A percentile compares a stretch with the other conserved stretches of the same genome.
These are phyloP conservation scores for Polyporus arcularius DNA, from an alignment of 768 basidiomycete genomes.

Conservation along the genomic window DNA sequence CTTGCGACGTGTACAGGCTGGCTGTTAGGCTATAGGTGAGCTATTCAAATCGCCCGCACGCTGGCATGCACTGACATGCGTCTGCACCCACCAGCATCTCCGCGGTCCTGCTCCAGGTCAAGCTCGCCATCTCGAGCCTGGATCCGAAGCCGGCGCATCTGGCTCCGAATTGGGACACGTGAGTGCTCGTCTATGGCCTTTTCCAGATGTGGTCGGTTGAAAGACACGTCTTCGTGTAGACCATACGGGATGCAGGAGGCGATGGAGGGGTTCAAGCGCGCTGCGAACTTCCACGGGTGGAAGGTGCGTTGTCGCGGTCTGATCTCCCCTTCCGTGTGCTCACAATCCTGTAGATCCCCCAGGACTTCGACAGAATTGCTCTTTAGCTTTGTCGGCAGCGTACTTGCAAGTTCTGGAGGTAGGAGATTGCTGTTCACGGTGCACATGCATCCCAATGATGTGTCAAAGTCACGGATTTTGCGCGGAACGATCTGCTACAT, in stretches of 20 bases:
- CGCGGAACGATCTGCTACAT: too few relatives aligned
- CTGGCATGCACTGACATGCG: not conserved
- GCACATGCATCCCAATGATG: too few relatives aligned
- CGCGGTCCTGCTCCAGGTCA: constrained; percentile 61
- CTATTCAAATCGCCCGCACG: not conserved
- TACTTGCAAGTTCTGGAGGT: too few relatives aligned
- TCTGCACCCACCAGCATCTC: constrained; percentile 34
- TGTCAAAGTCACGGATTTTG: too few relatives aligned
- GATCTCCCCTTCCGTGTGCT: not conserved
- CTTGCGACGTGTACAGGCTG: constrained; percentile 55
- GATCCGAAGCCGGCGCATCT: constrained; percentile 66
- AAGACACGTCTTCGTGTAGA: constrained; percentile 19
- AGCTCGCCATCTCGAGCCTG: constrained; percentile 65
- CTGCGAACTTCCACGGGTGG: constrained; percentile 67
- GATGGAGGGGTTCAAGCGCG: constrained; percentile 62
- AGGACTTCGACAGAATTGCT: constrained; percentile 1
- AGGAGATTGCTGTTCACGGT: too few relatives aligned
- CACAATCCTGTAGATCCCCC: not conserved
- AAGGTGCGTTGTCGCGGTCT: constrained; percentile 37
- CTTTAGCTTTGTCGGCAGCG: not conserved
- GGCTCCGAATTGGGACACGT: constrained; percentile 51
- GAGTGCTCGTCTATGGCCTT: constrained; percentile 1
- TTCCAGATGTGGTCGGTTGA: not conserved
- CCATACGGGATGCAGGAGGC: constrained; percentile 58
- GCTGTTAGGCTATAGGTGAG: constrained; percentile 66